Evolutionary conservation across 139 green algal species (phyloP).

Genomic region (Pleodorina starrii): DNA sequence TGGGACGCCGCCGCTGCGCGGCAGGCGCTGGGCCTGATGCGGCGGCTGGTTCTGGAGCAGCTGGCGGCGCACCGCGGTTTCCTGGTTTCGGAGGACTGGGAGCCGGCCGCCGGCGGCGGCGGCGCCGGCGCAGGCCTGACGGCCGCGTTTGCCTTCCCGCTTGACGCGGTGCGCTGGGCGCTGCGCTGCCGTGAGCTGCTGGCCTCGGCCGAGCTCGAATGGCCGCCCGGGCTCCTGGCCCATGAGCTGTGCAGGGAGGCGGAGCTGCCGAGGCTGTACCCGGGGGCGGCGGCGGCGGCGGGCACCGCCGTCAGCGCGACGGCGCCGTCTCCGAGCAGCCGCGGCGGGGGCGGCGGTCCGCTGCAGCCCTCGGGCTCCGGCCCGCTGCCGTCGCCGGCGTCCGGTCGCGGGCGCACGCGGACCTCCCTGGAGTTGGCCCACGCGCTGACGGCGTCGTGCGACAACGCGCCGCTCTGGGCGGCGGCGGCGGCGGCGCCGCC

Average conservation of each 20-base stretch:
- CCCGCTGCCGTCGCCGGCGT: constrained; percentile 2
- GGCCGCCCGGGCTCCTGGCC: neutral
- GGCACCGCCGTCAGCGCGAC: neutral
- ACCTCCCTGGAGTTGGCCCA: neutral
- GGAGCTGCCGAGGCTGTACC: neutral
- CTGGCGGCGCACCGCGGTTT: constrained; percentile 15
- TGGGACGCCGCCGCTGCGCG: neutral
- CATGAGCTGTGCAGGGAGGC: constrained; percentile 11
- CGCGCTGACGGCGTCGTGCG: constrained; percentile 21
- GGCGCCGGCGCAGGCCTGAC: no score
- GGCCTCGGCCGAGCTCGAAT: neutral
- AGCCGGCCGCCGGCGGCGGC: no score
- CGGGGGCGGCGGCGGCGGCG: neutral
- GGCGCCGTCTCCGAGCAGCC: neutral
- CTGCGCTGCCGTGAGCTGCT: constrained; percentile 19
- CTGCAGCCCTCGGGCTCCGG: neutral
- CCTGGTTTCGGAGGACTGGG: neutral
- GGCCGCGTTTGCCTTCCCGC: constrained; percentile 28
- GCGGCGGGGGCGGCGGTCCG: no score
- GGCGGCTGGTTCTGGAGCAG: neutral
- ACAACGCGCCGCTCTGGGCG: neutral
- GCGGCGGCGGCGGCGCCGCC: neutral
- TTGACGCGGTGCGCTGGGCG: constrained; percentile 37
- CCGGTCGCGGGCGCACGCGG: neutral
- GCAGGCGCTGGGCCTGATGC: neutral